These are phyloP conservation scores for Arabidopsis suecica DNA, from an alignment of 345 rosid species.

Conservation along the genomic window DNA sequence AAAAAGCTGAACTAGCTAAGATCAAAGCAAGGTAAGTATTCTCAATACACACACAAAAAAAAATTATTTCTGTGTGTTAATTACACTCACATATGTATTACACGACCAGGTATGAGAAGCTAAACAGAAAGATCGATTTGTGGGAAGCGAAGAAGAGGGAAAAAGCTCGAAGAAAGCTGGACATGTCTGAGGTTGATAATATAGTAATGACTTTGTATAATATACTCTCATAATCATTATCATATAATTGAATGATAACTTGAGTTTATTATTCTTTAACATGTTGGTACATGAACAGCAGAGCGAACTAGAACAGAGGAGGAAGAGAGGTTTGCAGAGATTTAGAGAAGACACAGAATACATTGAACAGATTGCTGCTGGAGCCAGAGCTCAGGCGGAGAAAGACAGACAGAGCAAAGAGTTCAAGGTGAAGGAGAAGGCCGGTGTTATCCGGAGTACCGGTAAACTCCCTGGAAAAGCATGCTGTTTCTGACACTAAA, in stretches of 20 bases:
- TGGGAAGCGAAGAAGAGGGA: slow-evolving; percentile 72
- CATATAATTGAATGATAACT: background rate
- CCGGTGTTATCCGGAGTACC: slow-evolving; percentile 55
- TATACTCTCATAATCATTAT: background rate
- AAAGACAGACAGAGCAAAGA: slow-evolving; percentile 61
- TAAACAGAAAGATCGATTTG: slow-evolving; percentile 52
- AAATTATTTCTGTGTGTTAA: background rate
- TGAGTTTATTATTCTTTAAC: background rate
- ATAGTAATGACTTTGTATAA: background rate
- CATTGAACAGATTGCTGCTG: slow-evolving; percentile 53
- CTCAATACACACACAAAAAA: background rate
- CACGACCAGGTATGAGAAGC: slow-evolving; percentile 56
- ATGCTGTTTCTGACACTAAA: slow-evolving; percentile 42
- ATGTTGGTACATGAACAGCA: slow-evolving; percentile 46
- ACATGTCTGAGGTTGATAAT: slow-evolving; percentile 60
- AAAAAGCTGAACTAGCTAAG: slow-evolving; percentile 60
- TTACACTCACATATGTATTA: slow-evolving; percentile 15
- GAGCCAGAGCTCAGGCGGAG: slow-evolving; percentile 66
- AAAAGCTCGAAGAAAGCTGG: slow-evolving; percentile 58
- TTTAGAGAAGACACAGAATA: slow-evolving; percentile 56
- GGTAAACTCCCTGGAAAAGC: slow-evolving; percentile 58
- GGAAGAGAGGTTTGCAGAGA: slow-evolving; percentile 52
- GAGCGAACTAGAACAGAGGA: slow-evolving; percentile 53
- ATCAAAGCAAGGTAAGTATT: slow-evolving; percentile 59
- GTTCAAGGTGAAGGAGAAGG: slow-evolving; percentile 62